Conservation (phyloP, 768 basidiomycete species). For the Dacryopinax spathularia region DNA sequence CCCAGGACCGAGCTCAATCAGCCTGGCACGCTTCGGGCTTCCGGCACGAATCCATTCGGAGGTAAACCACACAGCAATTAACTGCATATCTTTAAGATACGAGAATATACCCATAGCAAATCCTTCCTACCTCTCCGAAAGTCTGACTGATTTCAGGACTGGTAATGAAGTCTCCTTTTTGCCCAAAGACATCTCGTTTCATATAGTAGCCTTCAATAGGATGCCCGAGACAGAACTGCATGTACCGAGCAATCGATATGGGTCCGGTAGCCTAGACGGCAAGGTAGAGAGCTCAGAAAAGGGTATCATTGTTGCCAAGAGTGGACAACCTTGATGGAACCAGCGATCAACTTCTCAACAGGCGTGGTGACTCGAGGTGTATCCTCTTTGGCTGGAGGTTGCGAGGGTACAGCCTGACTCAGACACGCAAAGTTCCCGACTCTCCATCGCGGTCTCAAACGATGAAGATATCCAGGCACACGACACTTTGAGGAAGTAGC, state of each 20-base stretch:
- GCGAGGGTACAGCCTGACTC: not conserved
- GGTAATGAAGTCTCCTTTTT: constrained; percentile 84
- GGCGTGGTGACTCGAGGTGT: constrained; percentile 8
- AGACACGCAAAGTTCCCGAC: not conserved
- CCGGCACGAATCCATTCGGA: constrained; percentile 55
- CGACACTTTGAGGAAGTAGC: not conserved
- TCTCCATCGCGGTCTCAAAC: not conserved
- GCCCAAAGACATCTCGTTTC: constrained; percentile 64
- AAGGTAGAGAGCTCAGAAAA: not conserved
- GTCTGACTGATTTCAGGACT: constrained; percentile 93
- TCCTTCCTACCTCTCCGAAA: constrained; percentile 74
- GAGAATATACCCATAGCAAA: constrained; percentile 8
- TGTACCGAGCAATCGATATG: constrained; percentile 74
- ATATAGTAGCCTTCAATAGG: constrained; percentile 90
- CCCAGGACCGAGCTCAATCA: constrained; percentile 90
- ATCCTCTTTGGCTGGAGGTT: not conserved
- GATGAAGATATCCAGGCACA: not conserved
- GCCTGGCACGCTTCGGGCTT: constrained; percentile 36
- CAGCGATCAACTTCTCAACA: constrained; percentile 52
- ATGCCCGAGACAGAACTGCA: constrained; percentile 81
- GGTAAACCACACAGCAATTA: constrained; percentile 75
- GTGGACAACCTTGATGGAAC: constrained; percentile 50
- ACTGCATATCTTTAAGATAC: constrained; percentile 35
- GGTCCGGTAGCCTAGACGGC: constrained; percentile 65
- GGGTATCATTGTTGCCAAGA: not conserved